Evolutionary conservation across 1,284 basidiomycete species (phyloP), one percentile per base, ranked within the genome.

Genomic region (Exsudoporus floridanus): DNA sequence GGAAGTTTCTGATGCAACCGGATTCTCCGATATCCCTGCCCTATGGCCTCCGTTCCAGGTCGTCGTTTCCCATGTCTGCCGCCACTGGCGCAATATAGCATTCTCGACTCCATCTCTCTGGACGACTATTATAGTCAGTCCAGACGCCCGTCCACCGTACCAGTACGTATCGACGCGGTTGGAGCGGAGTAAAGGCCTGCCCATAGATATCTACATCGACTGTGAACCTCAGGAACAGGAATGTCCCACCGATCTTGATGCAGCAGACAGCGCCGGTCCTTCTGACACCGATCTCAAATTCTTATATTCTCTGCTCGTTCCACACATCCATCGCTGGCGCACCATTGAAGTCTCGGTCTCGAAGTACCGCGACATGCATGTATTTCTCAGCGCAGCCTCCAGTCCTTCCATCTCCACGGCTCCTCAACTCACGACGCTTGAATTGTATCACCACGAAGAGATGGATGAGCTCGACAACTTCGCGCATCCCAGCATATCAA

Each of bases 321-420:
- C 84, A 0, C 76, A 80, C 57, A 71, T 79, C 44, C 62, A 66
- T 12, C 76, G 78, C 19, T 86, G 83, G 84, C 72, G 72, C 37
- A 51, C 65, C 18, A 69, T 87, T 54, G 72, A 76, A 35, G 63
- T 84, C 51, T 62, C 66, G 5, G 77, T 75, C 27, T 69, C 64
- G 28, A 58, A 69, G 25, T 84, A 80, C 60, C 62, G 62, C 3
- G 73, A 76, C 61, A 79, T 86, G 66, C 71, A 77, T 54, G 49
- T 60, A 30, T 66, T 78, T 13, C 71, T 86, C 19, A 60, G 64
- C 12, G 69, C 73, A 2, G 65, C 82, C 30, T 72, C 78, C 12
- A 43, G 51, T 50, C 52, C 59, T n/a, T 55, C 67, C 42, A 70
- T 73, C 46, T 63, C 74, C 3, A 57, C 69, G 4, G 82, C 82